phyloP scores from a whole-genome alignment of 768 basidiomycete genomes.

The Leccinum disarticulatum region DNA sequence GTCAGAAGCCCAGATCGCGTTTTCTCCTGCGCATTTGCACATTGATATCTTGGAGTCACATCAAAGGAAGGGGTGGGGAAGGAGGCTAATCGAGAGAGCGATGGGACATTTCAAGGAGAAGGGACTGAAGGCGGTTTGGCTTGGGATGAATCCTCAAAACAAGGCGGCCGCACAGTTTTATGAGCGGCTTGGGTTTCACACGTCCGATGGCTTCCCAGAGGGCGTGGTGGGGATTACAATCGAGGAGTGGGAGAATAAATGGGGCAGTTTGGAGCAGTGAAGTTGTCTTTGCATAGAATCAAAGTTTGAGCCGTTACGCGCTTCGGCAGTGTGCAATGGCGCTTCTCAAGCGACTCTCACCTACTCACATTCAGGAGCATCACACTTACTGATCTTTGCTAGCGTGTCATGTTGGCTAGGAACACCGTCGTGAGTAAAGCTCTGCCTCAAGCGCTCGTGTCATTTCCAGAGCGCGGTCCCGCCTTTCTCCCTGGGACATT shows the following conservation, averaged over 20 bases:
- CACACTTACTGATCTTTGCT: background rate
- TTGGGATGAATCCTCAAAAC: conserved; percentile 69
- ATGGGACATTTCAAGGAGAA: conserved; percentile 53
- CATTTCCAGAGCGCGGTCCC: background rate
- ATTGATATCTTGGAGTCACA: conserved; percentile 68
- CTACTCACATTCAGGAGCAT: no score
- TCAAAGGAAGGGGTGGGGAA: conserved; percentile 73
- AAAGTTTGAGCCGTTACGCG: background rate
- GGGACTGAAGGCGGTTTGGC: conserved; percentile 54
- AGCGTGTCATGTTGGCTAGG: background rate
- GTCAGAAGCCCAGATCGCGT: conserved; percentile 54
- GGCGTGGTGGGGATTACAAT: conserved; percentile 58
- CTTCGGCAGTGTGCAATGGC: no score
- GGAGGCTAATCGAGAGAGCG: conserved; percentile 54
- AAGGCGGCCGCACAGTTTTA: conserved; percentile 61
- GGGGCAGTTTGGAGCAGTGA: background rate
- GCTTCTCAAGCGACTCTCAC: no score
- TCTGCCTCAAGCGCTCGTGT: no score
- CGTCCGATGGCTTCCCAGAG: conserved; percentile 51
- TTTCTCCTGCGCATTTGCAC: conserved; percentile 75
- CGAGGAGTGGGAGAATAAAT: conserved; percentile 30
- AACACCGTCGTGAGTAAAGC: background rate
- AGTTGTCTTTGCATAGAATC: background rate
- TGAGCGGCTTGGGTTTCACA: conserved; percentile 56
- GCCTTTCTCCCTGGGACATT: conserved; percentile 5